Evolutionary conservation across 1,284 basidiomycete species (phyloP), one percentile per base, ranked within the genome.

Genomic region (Rhodotorula sp.): DNA sequence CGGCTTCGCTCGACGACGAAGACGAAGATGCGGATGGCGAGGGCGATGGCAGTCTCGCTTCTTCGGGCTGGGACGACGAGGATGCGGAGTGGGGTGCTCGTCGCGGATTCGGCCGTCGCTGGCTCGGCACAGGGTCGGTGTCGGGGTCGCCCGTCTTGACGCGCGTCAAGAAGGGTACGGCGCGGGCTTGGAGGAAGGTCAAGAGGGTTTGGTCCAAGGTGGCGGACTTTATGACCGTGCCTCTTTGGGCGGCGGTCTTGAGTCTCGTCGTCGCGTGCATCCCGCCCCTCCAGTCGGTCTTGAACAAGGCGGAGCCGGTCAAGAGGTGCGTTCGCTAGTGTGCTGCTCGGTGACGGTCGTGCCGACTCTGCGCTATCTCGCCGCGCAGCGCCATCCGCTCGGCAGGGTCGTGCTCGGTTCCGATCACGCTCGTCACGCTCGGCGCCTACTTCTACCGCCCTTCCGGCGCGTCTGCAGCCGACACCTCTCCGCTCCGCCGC

Each of bases 341-440:
- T 9, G 7, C 32, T 52, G 63, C 22, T 34, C 32, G 30, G 29
- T 46, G 29, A 29, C 36, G 27, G n/a, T 9, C 22, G 15, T 27
- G 27, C 55, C 29, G 44, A 48, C 62, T 2, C 24, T 24, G 34
- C 17, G 27, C 9, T 9, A n/a, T 7, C 2, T 24, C 39, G 4
- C 4, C 6, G 4, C 44, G 39, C 67, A 81, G 81, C 47, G 81
- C 81, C n/a, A 77, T 82, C 53, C 77, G 79, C 61, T 80, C 78
- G 47, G 77, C 81, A 15, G 82, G 82, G 29, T 78, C 79, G 13
- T 82, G 81, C 73, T 81, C 80, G 22, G 81, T 82, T 44, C 82
- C 82, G 0, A 76, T 82, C 59, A 82, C 82, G 30, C 79, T 82
- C 71, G 77, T 82, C 20, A 81, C 81, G 56, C 78, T 82, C 34